Conservation (phyloP, 352 stramenopile species). For the Phytopythium vexans region DNA sequence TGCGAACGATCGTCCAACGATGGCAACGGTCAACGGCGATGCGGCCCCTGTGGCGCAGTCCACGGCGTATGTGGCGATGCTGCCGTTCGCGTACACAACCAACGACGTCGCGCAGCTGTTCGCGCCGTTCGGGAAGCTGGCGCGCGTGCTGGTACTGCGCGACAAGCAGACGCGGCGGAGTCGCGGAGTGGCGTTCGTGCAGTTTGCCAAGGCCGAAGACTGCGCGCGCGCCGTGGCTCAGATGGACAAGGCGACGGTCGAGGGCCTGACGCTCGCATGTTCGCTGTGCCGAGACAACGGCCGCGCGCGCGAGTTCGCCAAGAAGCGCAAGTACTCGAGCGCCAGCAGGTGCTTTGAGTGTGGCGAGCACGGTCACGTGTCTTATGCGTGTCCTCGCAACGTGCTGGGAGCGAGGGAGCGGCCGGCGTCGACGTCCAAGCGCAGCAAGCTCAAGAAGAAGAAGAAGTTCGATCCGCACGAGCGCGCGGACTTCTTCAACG, state of each 20-base stretch:
- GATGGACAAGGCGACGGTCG: slow-evolving; percentile 62
- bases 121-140: slow-evolving; percentile 50
- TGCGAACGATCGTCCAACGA: too few relatives aligned
- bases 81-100: slow-evolving; percentile 86
- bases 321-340: slow-evolving; percentile 74
- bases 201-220: slow-evolving; percentile 72
- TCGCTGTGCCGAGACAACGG: slow-evolving; percentile 81
- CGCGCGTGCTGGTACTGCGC: slow-evolving; percentile 61
- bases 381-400: slow-evolving; percentile 84
- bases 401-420: slow-evolving; percentile 70
- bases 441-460: slow-evolving; percentile 56
- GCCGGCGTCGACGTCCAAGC: slow-evolving; percentile 38
- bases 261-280: slow-evolving; percentile 60
- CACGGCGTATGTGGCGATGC: slow-evolving; percentile 87
- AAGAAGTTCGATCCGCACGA: slow-evolving; percentile 61
- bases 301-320: slow-evolving; percentile 68
- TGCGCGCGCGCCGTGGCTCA: slow-evolving; percentile 40
- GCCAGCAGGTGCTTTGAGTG: slow-evolving; percentile 83
- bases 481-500: slow-evolving; percentile 65
- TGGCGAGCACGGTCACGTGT: slow-evolving; percentile 68
- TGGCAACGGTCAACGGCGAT: too few relatives aligned
- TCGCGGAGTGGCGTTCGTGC: slow-evolving; percentile 81
- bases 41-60: slow-evolving; percentile 15
- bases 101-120: slow-evolving; percentile 88
- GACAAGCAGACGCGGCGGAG: slow-evolving; percentile 72